phyloP scores from a whole-genome alignment of 2,329 filamentous ascomycete genomes.

The Colletotrichum sp. region DNA sequence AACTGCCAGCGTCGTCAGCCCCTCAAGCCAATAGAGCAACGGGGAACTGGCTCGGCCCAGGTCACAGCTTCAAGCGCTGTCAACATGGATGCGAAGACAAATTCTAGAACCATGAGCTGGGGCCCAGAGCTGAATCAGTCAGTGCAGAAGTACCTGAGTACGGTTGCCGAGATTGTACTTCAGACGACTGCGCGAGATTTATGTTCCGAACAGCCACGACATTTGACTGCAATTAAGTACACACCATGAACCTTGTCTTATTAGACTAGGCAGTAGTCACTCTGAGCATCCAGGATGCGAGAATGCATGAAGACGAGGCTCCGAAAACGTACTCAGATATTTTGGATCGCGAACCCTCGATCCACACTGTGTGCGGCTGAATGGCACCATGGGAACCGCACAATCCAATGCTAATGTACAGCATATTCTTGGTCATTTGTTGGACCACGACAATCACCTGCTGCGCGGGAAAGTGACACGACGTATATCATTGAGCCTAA shows the following conservation, averaged over 20 bases:
- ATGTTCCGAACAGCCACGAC: not conserved
- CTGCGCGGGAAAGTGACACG: not conserved
- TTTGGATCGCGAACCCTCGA: not conserved
- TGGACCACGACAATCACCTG: not conserved
- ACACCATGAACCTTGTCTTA: not conserved
- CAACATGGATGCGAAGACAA: not conserved
- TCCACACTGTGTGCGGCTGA: not conserved
- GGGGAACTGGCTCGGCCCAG: not conserved
- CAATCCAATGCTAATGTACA: not conserved
- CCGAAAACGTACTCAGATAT: not conserved
- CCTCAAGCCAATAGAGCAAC: not conserved
- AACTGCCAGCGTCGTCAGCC: not conserved
- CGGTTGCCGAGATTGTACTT: not conserved
- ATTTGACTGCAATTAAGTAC: not conserved
- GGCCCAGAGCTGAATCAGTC: not conserved
- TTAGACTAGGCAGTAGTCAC: not conserved
- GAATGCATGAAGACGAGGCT: not conserved
- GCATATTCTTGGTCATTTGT: not conserved
- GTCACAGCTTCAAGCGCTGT: not conserved
- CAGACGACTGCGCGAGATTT: not conserved
- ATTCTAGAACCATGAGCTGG: not conserved
- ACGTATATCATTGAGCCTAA: not conserved
- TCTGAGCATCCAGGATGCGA: not conserved
- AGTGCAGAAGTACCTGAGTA: not conserved
- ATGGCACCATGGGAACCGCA: not conserved